These are phyloP conservation scores for Combretum micranthum DNA, from an alignment of 345 rosid genomes.

Conservation along the genomic window DNA sequence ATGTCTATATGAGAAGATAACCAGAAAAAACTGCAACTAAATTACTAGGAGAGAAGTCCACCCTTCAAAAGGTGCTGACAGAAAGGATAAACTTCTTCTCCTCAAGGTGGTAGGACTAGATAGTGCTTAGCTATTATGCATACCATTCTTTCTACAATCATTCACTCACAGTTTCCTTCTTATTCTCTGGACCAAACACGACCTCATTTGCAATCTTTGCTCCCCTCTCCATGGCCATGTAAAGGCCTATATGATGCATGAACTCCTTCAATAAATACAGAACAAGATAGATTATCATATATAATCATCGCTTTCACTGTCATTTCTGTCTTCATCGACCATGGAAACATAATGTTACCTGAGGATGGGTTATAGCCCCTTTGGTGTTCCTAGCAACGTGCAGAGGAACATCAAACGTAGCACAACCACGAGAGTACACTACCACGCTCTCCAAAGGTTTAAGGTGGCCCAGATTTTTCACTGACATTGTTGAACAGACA, in stretches of 20 bases:
- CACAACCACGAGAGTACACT: slow-evolving; percentile 43
- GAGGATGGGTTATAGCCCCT: slow-evolving; percentile 44
- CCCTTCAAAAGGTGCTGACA: too few relatives aligned
- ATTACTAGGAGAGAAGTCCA: too few relatives aligned
- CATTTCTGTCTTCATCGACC: too few relatives aligned
- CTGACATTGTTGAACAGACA: slow-evolving; percentile 43
- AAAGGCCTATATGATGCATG: slow-evolving; percentile 49
- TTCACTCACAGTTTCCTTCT: slow-evolving; percentile 13
- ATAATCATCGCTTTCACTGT: too few relatives aligned
- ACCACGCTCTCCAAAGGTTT: slow-evolving; percentile 43
- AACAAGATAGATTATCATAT: not conserved
- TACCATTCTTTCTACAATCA: not conserved
- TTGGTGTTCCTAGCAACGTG: slow-evolving; percentile 29
- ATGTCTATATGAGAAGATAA: too few relatives aligned
- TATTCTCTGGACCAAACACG: slow-evolving; percentile 11
- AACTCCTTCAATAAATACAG: slow-evolving; percentile 23
- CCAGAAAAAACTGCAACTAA: too few relatives aligned
- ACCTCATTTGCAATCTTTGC: slow-evolving; percentile 36
- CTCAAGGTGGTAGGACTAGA: too few relatives aligned
- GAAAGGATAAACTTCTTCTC: too few relatives aligned
- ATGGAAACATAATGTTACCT: slow-evolving; percentile 17
- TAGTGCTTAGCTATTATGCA: slow-evolving; percentile 3
- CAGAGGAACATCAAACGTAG: slow-evolving; percentile 50
- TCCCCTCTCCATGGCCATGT: slow-evolving; percentile 56
- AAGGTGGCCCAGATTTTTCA: slow-evolving; percentile 43